Conservation (phyloP, 1,284 basidiomycete genomes). For the Kwoniella shivajii region DNA sequence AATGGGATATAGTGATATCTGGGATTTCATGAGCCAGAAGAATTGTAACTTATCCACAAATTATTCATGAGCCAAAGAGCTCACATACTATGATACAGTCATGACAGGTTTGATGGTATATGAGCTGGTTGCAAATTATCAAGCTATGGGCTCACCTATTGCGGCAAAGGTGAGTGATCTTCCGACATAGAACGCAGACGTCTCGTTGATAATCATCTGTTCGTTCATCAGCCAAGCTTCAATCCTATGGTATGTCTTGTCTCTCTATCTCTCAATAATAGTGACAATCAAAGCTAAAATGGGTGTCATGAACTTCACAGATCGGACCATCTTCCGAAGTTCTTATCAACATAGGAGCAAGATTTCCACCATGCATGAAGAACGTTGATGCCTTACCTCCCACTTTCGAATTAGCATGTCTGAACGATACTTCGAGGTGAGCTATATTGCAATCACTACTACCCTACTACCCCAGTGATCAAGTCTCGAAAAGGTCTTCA, state of each 20-base stretch:
- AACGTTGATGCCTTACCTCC: constrained; percentile 64
- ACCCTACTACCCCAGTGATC: not conserved
- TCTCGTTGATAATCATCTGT: not conserved
- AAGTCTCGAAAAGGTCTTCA: not conserved
- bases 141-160: constrained; percentile 73
- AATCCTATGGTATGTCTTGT: constrained; percentile 70
- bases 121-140: constrained; percentile 72
- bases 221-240: constrained; percentile 63
- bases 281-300: too few species aligned
- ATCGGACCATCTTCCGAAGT: constrained; percentile 82
- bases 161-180: constrained; percentile 67
- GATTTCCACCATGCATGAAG: constrained; percentile 69
- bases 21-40: too few species aligned
- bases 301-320: constrained; percentile 8
- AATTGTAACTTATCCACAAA: too few species aligned
- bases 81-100: constrained; percentile 53
- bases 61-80: too few species aligned
- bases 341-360: constrained; percentile 81
- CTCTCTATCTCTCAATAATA: not conserved
- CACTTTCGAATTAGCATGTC: constrained; percentile 67
- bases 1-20: too few species aligned
- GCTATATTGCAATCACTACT: constrained; percentile 4
- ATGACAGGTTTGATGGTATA: constrained; percentile 74
- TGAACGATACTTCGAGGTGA: constrained; percentile 50
- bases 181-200: not conserved